phyloP scores from a whole-genome alignment of 306 rosid genomes.

The Rosa chinensis region DNA sequence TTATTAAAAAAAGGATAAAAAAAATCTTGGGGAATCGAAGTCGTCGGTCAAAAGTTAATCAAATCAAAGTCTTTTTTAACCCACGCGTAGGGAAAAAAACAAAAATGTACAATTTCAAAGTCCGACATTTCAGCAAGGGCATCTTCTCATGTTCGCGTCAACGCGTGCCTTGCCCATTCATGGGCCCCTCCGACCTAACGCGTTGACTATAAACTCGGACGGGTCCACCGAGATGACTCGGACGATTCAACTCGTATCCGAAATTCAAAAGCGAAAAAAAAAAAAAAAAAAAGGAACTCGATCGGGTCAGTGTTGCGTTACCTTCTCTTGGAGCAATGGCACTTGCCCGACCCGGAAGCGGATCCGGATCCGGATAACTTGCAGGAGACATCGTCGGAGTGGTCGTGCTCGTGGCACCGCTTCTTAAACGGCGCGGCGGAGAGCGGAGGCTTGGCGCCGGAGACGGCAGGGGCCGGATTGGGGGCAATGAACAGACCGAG shows the following conservation, averaged over 20 bases:
- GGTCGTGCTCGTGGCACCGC: slow-evolving; percentile 67
- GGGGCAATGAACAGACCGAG: slow-evolving; percentile 56
- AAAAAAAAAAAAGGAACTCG: background rate
- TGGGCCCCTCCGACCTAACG: slow-evolving; percentile 28
- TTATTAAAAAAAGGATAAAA: background rate
- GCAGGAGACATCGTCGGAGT: slow-evolving; percentile 58
- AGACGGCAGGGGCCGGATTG: slow-evolving; percentile 28
- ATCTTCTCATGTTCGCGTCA: slow-evolving; percentile 37
- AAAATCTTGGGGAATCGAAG: background rate
- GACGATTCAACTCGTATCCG: background rate
- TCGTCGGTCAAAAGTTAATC: slow-evolving; percentile 10
- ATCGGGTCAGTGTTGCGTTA: slow-evolving; percentile 19
- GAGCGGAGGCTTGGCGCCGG: slow-evolving; percentile 69
- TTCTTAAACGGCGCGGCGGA: slow-evolving; percentile 51
- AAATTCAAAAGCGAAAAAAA: background rate
- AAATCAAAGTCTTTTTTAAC: slow-evolving; percentile 10
- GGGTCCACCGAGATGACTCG: no score
- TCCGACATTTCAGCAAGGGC: background rate
- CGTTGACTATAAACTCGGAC: slow-evolving; percentile 36
- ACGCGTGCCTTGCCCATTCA: slow-evolving; percentile 37
- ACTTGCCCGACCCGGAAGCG: slow-evolving; percentile 55
- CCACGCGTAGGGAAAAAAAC: slow-evolving; percentile 8
- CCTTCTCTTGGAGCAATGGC: slow-evolving; percentile 92
- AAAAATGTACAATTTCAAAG: background rate
- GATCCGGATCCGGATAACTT: slow-evolving; percentile 54